A percentile compares a stretch with the other conserved stretches of the same genome.
phyloP scores from a whole-genome alignment of 2,329 filamentous ascomycete species.

The Ophiostoma ips region DNA sequence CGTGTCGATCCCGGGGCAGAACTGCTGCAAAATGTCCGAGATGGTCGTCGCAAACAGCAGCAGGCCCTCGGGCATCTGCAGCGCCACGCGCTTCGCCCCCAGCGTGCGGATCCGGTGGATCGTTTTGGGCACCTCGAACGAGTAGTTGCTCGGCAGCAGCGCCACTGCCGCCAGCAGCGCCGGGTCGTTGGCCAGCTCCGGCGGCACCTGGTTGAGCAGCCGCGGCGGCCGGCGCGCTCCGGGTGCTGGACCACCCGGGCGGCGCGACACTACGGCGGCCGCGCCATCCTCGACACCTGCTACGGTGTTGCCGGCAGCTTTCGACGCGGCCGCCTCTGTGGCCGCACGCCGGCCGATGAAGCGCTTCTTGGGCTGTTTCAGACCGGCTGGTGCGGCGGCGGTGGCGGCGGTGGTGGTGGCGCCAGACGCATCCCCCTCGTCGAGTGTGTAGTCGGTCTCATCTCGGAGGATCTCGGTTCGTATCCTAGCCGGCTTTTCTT shows the following conservation, averaged over 20 bases:
- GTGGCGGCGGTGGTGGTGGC: slow-evolving; percentile 25
- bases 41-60: slow-evolving; percentile 94
- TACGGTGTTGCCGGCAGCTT: slow-evolving; percentile 17
- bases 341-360: slow-evolving; percentile 78
- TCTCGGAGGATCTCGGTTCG: neutral
- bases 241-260: neutral
- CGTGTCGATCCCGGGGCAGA: slow-evolving; percentile 82
- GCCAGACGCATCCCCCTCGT: slow-evolving; percentile 12
- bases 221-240: slow-evolving; percentile 53
- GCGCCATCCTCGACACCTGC: slow-evolving; percentile 39
- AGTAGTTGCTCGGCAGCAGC: slow-evolving; percentile 89
- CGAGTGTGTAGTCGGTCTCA: slow-evolving; percentile 3
- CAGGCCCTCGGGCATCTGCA: slow-evolving; percentile 96
- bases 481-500: neutral
- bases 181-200: slow-evolving; percentile 70
- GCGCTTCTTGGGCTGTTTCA: slow-evolving; percentile 72
- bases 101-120: slow-evolving; percentile 82
- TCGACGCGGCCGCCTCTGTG: slow-evolving; percentile 35
- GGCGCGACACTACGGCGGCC: slow-evolving; percentile 29
- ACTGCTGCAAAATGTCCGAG: slow-evolving; percentile 87
- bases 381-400: slow-evolving; percentile 13
- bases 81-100: slow-evolving; percentile 66
- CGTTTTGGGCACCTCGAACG: slow-evolving; percentile 96
- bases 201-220: slow-evolving; percentile 80
- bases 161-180: slow-evolving; percentile 78